Base-by-base conservation (phyloP, 441 rosid genomes). In the Eutrema salsugineum region DNA sequence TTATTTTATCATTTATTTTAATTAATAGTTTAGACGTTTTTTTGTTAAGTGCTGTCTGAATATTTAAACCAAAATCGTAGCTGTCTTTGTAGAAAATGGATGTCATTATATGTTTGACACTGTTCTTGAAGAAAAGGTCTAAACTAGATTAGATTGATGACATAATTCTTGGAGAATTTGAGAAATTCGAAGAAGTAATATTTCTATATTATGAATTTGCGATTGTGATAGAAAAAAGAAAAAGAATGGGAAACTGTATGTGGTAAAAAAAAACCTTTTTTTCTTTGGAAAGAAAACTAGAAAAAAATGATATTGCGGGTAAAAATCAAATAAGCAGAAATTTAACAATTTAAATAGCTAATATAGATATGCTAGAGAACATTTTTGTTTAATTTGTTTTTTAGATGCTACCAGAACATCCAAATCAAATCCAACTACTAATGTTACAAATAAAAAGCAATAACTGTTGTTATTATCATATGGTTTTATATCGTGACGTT, bases 71-170 rank as follows among this genome's bases (percentile, higher is more conserved):
- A 43, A 42, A 51, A 30, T 7, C n/a, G 8, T 43, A 67, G 73
- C 73, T 75, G 73, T 75, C 51, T 51, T 43, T 51, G 28, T 68
- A 54, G 65, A 68, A 61, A 68, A 61, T 75, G 78, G 51, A 36
- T 62, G 73, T 50, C 78, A 74, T 66, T 60, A 67, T 42, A 53
- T 46, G 78, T 61, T 68, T 68, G 74, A 75, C 59, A 75, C 19
- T 67, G 19, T 49, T 48, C 11, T 36, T 8, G 43, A 56, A 72
- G 70, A 64, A 39, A 43, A 20, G 47, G 54, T 71, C 63, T 47
- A 7, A 69, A 28, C 10, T 11, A 35, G 5, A 5, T 22, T 5
- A 20, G 27, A 49, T 30, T 5, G 33, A 30, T 30, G 6, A 30
- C 8, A 30, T 30, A 30, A 11, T 11, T n/a, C n/a, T 28, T 14